phyloP scores from a whole-genome alignment of 2,329 filamentous ascomycete species.

The Calonectria pseudoreteaudii region DNA sequence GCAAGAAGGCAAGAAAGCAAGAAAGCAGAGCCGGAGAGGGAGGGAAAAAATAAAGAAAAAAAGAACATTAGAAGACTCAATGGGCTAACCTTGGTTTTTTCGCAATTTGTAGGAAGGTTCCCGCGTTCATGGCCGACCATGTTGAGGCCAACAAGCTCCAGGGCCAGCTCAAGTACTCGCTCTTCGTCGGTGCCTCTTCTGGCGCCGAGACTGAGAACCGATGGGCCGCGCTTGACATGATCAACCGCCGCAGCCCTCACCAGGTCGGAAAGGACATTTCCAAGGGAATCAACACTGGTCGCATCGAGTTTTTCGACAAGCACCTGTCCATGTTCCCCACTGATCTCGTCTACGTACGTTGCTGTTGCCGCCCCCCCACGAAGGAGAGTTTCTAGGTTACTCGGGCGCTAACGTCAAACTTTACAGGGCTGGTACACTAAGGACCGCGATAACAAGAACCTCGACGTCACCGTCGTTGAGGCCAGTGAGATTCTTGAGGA shows the following conservation, averaged over 20 bases:
- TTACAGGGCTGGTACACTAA: conserved; percentile 82
- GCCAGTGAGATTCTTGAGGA: conserved; percentile 89
- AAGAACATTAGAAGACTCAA: not conserved
- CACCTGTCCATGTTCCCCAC: conserved; percentile 93
- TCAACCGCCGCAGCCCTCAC: conserved; percentile 84
- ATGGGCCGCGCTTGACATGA: conserved; percentile 93
- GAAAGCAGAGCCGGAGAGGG: not conserved
- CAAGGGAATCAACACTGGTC: conserved; percentile 89
- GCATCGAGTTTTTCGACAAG: conserved; percentile 94
- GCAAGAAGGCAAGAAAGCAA: no score
- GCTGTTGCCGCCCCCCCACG: not conserved
- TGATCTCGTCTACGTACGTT: conserved; percentile 80
- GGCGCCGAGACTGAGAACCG: conserved; percentile 92
- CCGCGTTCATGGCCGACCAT: conserved; percentile 85
- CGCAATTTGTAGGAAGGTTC: conserved; percentile 79
- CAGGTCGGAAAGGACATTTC: conserved; percentile 92
- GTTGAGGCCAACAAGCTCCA: conserved; percentile 89
- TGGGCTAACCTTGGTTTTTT: conserved; percentile 27
- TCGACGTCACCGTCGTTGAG: conserved; percentile 89
- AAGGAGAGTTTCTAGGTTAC: not conserved
- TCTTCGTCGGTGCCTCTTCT: conserved; percentile 91
- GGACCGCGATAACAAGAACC: conserved; percentile 77
- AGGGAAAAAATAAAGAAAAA: no score
- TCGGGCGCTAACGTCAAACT: conserved; percentile 26
- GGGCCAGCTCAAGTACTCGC: conserved; percentile 85